Base-by-base conservation (phyloP, 208 protist genomes). In the Crithidia sp. region DNA sequence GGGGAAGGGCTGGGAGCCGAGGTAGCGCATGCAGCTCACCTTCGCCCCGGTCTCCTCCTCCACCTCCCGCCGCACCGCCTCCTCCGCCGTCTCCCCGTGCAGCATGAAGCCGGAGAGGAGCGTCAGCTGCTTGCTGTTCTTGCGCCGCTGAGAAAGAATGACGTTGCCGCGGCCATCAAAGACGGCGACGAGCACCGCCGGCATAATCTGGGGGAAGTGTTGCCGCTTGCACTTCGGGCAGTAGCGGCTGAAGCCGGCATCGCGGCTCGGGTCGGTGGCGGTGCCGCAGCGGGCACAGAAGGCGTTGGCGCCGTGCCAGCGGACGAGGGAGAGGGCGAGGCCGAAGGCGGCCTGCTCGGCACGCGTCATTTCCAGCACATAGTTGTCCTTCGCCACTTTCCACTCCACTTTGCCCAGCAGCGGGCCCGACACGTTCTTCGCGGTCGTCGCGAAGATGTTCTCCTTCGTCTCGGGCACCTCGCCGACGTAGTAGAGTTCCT, bases 1-100 rank as follows among this genome's bases (percentile, higher is more conserved):
- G 19, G 84, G 84, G 57, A 77, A 90, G 17, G 85, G 81, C 77
- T 90, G 82, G 2, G 82, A 90, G 64, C 82, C 82, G 28, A 88
- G 37, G 77, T 92, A 89, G 59, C 76, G 72, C 73, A 92, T 12
- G 5, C 17, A 41, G n/a, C 50, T 82, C 50, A 89, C 76, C 44
- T 40, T 63, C 7, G 81, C 87, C 12, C 67, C 76, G 47, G 79
- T 83, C 71, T 92, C 87, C 72, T 92, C 87, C 67, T 73, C 49
- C 63, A 89, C 87, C 80, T 92, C 84, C 12, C 84, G 76, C 57
- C 64, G 61, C 53, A 89, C 84, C 47, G 83, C 76, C 68, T 85
- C 82, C 63, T 92, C 87, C 6, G 77, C 53, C 28, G 84, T 81
- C 67, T 92, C 84, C 6, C 87, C 87, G 14, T 71, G 81, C 36